Base-by-base conservation (phyloP, 192 early-diverging fungal genomes). In the Coemansia sp. region DNA sequence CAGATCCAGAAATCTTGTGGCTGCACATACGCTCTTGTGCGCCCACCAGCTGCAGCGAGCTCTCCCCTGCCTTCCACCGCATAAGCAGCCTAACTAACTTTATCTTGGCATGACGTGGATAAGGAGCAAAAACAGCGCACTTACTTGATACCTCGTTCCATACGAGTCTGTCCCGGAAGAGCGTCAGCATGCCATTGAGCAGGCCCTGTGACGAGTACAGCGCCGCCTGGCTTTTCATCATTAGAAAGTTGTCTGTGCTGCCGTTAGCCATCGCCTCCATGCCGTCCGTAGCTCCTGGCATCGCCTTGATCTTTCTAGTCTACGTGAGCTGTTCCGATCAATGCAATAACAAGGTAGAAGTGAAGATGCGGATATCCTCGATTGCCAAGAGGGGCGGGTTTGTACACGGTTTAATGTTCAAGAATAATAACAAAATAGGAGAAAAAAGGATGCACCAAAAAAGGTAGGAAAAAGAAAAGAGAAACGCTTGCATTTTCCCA, bases 151-250 rank as follows among this genome's bases (percentile, higher is more conserved):
- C 48, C 43, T 81, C 79, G 40, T 66, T 81, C 70, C 72, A 81
- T 48, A 70, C 64, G 7, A 76, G 67, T 33, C 64, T 48, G 61
- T 76, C 66, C 13, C 60, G 57, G 56, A 70, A 75, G 7, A 81
- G 73, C 26, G 74, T 46, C 26, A 81, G 64, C 51, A 81, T 64
- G 42, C 79, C 79, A 35, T 46, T 67, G 39, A 81, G 79, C 46
- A 69, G 37, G 18, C 79, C 79, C 66, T 72, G 70, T 25, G 79
- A 70, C 26, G 79, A 81, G 73, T 81, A 81, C 49, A 81, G 62
- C n/a, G 57, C 56, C 21, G 73, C 79, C 53, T 69, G 58, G 63
- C 73, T 68, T 28, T 66, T 75, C 64, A 75, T 75, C 35, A 81
- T 33, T 48, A 73, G 66, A 15, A 61, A 37, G 55, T 63, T 57